Conservation (phyloP, 1,284 basidiomycete genomes). For the Schizopora paradoxa region DNA sequence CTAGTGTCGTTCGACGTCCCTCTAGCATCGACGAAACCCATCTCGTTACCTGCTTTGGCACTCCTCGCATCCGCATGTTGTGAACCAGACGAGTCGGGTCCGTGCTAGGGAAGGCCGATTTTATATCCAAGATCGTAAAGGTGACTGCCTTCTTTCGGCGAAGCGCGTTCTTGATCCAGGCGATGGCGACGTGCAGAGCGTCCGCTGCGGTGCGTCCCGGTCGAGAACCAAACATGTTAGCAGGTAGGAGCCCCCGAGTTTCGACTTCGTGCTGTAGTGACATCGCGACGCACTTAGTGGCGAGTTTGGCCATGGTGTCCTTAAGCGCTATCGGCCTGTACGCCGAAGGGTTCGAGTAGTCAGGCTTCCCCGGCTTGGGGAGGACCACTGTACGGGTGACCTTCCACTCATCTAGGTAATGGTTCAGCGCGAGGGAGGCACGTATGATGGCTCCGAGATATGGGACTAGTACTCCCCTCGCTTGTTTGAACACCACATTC, state of each 20-base stretch:
- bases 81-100: conserved; percentile 3
- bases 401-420: conserved; percentile 6
- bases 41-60: background rate
- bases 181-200: conserved; percentile 12
- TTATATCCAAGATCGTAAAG: conserved; percentile 8
- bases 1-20: conserved; percentile 2
- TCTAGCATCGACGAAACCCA: background rate
- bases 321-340: conserved; percentile 20
- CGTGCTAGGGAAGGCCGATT: conserved; percentile 10
- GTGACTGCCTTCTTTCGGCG: conserved; percentile 3
- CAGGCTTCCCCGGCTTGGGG: conserved; percentile 18
- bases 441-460: background rate
- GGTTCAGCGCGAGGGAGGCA: conserved; percentile 1
- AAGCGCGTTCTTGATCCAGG: conserved; percentile 7
- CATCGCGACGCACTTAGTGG: conserved; percentile 14
- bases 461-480: background rate
- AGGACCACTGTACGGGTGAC: conserved; percentile 14
- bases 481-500: conserved; percentile 21
- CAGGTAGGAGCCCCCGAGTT: conserved; percentile 9
- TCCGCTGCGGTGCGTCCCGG: conserved; percentile 15
- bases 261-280: conserved; percentile 4
- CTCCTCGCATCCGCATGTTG: conserved; percentile 2
- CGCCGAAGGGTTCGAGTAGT: conserved; percentile 15
- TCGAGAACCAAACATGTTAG: conserved; percentile 15
- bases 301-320: conserved; percentile 18